Conservation (phyloP, 768 basidiomycete genomes). For the Melanogaster broomeanus region DNA sequence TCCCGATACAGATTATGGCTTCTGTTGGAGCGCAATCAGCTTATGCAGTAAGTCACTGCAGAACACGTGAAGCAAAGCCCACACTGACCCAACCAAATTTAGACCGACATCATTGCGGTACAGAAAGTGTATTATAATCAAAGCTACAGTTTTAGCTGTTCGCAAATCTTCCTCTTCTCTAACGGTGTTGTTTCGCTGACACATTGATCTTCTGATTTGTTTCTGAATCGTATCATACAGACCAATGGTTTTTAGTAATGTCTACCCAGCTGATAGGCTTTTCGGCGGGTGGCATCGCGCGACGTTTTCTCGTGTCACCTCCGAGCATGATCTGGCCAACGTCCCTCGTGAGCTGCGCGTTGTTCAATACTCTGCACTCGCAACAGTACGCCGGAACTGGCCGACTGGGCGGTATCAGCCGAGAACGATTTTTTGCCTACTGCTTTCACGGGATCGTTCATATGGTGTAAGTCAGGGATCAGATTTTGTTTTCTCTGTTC, state of each 20-base stretch:
- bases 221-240: slow-evolving; percentile 35
- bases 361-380: slow-evolving; percentile 79
- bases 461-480: slow-evolving; percentile 53
- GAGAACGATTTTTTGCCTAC: slow-evolving; percentile 77
- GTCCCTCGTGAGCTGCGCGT: slow-evolving; percentile 72
- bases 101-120: slow-evolving; percentile 75
- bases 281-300: slow-evolving; percentile 74
- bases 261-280: slow-evolving; percentile 80
- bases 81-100: background rate
- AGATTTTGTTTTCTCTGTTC: background rate
- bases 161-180: slow-evolving; percentile 16
- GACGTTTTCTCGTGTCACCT: slow-evolving; percentile 73
- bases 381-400: slow-evolving; percentile 67
- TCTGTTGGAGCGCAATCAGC: slow-evolving; percentile 60
- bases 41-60: slow-evolving; percentile 49
- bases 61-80: slow-evolving; percentile 1
- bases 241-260: slow-evolving; percentile 81
- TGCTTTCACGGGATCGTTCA: slow-evolving; percentile 55
- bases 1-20: slow-evolving; percentile 49
- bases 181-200: slow-evolving; percentile 2
- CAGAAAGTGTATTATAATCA: slow-evolving; percentile 75
- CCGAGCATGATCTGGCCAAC: slow-evolving; percentile 70
- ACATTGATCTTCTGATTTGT: background rate
- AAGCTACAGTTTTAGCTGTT: slow-evolving; percentile 59
- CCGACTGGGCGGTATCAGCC: slow-evolving; percentile 60